Base-by-base conservation (phyloP, 2,329 filamentous ascomycete genomes). In the Drechslera avenae region DNA sequence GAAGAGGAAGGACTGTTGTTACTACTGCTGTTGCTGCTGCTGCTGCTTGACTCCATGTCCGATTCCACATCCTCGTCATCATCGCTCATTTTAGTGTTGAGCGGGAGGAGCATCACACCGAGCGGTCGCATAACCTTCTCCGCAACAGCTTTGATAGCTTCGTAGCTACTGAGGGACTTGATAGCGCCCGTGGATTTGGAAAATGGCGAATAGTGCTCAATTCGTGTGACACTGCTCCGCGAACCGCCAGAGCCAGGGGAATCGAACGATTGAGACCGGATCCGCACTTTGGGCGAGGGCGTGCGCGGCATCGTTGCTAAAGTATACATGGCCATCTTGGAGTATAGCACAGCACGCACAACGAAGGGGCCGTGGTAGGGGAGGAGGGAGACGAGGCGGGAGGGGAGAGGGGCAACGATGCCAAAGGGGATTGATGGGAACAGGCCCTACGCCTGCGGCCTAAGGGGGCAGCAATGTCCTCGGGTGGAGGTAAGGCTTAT, bases 201-300 rank as follows among this genome's bases (percentile, higher is more conserved):
- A 49, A 63, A 71, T 1, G 69, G 68, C 1, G 62, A 69, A 14
- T 28, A 28, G 26, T 69, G 67, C 13, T 71, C 67, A 41, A 70
- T 62, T 4, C 69, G 68, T 2, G 68, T 70, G 2, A 62, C 49
- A 32, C 48, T 64, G 28, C 63, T 54, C 41, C 68, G 67, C 37
- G 64, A 66, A 10, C 26, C 26, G 10, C 26, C 26, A 12, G 62
- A 64, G n/a, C 26, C 26, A 28, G 69, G 66, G 4, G 69, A 71
- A 54, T 69, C 67, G 57, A 72, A 73, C 6, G 64, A 70, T 26
- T 67, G 66, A 31, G 71, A 69, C 21, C 69, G 67, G 54, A 73
- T 72, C 46, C 67, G 64, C 53, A 72, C 62, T 41, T 68, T 72
- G 18, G 71, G 71, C 26, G 66, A 70, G 7, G 69, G 71, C 17